Evolutionary conservation across 2,329 filamentous ascomycete species (phyloP).

Genomic region (Stagonosporopsis rhizophila): DNA sequence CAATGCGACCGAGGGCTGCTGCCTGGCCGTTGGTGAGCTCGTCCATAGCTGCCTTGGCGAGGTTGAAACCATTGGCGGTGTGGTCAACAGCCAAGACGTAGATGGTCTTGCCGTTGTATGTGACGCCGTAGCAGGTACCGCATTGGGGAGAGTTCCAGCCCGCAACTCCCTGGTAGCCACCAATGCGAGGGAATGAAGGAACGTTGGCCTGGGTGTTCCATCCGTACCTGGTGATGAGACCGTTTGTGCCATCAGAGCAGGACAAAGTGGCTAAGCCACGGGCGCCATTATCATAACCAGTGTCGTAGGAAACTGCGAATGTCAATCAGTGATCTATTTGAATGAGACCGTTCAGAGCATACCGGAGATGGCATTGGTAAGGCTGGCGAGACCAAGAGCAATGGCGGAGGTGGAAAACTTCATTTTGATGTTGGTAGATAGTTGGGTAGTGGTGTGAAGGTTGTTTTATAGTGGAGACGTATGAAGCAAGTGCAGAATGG

Average conservation of each 20-base stretch:
- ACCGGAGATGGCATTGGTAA: slow-evolving; percentile 46
- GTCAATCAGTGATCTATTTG: slow-evolving; percentile 5
- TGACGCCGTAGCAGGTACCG: slow-evolving; percentile 61
- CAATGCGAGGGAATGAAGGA: slow-evolving; percentile 58
- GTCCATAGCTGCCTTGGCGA: slow-evolving; percentile 59
- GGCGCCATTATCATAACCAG: slow-evolving; percentile 68
- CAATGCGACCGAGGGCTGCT: slow-evolving; percentile 53
- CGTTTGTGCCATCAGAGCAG: slow-evolving; percentile 73
- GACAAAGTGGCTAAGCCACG: slow-evolving; percentile 65
- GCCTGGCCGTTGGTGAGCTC: slow-evolving; percentile 57
- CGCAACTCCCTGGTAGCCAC: slow-evolving; percentile 56
- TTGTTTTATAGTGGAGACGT: slow-evolving; percentile 2
- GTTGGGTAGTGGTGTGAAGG: background rate
- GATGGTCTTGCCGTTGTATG: slow-evolving; percentile 57
- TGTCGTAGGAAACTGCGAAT: slow-evolving; percentile 70
- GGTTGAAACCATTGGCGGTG: slow-evolving; percentile 57
- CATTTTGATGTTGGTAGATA: slow-evolving; percentile 32
- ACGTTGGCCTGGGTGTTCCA: slow-evolving; percentile 60
- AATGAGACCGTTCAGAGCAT: background rate
- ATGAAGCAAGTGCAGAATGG: slow-evolving; percentile 14
- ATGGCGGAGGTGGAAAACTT: slow-evolving; percentile 41
- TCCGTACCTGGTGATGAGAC: slow-evolving; percentile 67
- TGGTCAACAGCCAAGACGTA: slow-evolving; percentile 59
- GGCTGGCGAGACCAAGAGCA: slow-evolving; percentile 37
- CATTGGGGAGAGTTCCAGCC: slow-evolving; percentile 58